phyloP scores from a whole-genome alignment of 202 grass and related monocot species.

The Setaria viridis region DNA sequence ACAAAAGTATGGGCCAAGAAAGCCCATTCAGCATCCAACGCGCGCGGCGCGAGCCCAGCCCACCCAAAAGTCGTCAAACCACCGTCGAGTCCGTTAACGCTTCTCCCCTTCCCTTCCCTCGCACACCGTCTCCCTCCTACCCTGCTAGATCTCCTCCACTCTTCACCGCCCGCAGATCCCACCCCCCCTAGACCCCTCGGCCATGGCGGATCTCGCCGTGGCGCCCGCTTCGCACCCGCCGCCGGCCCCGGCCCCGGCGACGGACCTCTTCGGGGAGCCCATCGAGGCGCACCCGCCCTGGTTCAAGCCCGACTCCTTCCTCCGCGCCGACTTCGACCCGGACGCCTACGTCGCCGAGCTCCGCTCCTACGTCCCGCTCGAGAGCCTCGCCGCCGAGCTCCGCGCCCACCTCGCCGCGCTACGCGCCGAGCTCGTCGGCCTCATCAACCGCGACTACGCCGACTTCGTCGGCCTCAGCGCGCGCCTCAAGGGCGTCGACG shows the following conservation, averaged over 20 bases:
- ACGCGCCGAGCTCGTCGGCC: slow-evolving; percentile 88
- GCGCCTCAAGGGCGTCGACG: slow-evolving; percentile 81
- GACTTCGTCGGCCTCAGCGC: slow-evolving; percentile 94
- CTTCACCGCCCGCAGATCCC: too few species aligned
- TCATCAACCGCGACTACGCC: slow-evolving; percentile 96
- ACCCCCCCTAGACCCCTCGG: neutral
- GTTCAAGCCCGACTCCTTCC: slow-evolving; percentile 76
- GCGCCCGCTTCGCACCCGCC: neutral
- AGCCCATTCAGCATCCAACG: neutral
- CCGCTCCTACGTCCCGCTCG: slow-evolving; percentile 94
- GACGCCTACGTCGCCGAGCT: slow-evolving; percentile 86
- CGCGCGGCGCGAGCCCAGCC: neutral
- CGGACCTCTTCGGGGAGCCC: slow-evolving; percentile 89
- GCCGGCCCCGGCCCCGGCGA: slow-evolving; percentile 42
- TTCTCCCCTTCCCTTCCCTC: neutral
- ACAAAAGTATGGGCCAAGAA: neutral
- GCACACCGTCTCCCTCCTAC: neutral
- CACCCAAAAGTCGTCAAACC: neutral
- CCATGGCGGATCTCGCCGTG: slow-evolving; percentile 67
- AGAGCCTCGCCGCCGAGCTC: slow-evolving; percentile 91
- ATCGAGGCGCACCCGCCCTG: slow-evolving; percentile 93
- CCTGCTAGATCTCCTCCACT: neutral
- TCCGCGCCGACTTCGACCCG: slow-evolving; percentile 65
- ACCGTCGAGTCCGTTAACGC: neutral
- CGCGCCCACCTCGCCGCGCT: slow-evolving; percentile 80